Percentiles rank a stretch among this genome's conserved stretches.
Evolutionary conservation across 2,329 filamentous ascomycete genomes (phyloP).

Genomic region (Colletotrichum kahawae): DNA sequence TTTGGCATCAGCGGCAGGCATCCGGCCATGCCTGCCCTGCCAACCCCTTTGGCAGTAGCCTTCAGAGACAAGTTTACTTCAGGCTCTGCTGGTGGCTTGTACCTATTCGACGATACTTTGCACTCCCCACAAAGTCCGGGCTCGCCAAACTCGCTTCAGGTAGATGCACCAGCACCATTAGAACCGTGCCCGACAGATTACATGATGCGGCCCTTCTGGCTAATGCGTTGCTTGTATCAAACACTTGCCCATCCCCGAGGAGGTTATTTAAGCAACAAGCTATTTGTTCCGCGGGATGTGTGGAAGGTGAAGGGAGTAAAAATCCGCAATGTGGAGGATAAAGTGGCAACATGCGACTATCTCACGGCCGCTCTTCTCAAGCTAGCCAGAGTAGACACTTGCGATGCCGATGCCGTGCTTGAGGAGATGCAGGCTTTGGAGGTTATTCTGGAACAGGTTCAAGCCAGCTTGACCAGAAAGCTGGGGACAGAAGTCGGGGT

Average conservation of each 20-base stretch:
- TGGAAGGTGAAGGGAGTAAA: conserved; percentile 96
- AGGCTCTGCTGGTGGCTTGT: conserved; percentile 69
- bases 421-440: conserved; percentile 95
- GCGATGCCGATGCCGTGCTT: conserved; percentile 87
- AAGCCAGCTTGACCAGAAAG: conserved; percentile 77
- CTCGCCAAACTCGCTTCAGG: conserved; percentile 65
- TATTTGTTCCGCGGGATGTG: conserved; percentile 91
- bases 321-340: conserved; percentile 89
- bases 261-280: conserved; percentile 87
- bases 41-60: conserved; percentile 69
- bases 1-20: conserved; percentile 59
- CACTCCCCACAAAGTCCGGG: conserved; percentile 70
- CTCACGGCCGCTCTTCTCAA: conserved; percentile 88
- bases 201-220: conserved; percentile 94
- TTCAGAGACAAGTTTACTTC: conserved; percentile 64
- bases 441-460: conserved; percentile 83
- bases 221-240: conserved; percentile 94
- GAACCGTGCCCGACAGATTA: conserved; percentile 92
- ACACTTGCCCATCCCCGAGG: conserved; percentile 90
- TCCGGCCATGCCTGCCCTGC: conserved; percentile 65
- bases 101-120: conserved; percentile 85
- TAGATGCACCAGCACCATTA: conserved; percentile 75
- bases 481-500: conserved; percentile 93
- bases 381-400: conserved; percentile 82
- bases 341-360: conserved; percentile 88